A percentile compares a stretch with the other conserved stretches of the same genome.
Evolutionary conservation across 2,329 filamentous ascomycete species (phyloP).

Genomic region (Elsinoe australis): DNA sequence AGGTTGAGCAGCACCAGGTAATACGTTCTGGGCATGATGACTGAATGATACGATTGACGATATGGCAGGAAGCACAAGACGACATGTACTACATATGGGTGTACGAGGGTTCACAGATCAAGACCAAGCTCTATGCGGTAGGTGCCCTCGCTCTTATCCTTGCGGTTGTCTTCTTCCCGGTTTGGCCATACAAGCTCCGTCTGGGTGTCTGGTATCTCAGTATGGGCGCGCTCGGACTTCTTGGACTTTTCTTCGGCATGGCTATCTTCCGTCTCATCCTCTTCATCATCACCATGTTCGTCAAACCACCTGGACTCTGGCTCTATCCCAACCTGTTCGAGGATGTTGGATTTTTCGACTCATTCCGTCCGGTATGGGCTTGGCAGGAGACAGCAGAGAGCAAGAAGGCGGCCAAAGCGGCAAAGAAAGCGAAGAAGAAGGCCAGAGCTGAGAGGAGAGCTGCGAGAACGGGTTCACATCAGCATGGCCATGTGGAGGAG

Average conservation of each 20-base stretch:
- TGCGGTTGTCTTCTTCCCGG: constrained; percentile 83
- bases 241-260: constrained; percentile 95
- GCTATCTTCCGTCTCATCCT: constrained; percentile 92
- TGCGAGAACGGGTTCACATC: constrained; percentile 20
- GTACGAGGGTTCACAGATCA: constrained; percentile 89
- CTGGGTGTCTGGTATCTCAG: constrained; percentile 95
- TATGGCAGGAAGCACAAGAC: constrained; percentile 65
- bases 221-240: constrained; percentile 82
- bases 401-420: constrained; percentile 27
- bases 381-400: constrained; percentile 60
- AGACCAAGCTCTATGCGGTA: constrained; percentile 82
- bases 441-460: constrained; percentile 27
- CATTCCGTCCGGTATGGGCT: constrained; percentile 90
- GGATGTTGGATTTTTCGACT: constrained; percentile 96
- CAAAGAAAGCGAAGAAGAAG: constrained; percentile 34
- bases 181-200: constrained; percentile 87
- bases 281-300: constrained; percentile 87
- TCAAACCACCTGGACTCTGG: constrained; percentile 82
- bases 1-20: constrained; percentile 71
- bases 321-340: constrained; percentile 97
- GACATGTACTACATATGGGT: constrained; percentile 96
- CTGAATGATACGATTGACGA: neutral
- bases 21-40: neutral
- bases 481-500: constrained; percentile 12
- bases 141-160: constrained; percentile 80